These are phyloP conservation scores for Phoma sp. DNA, from an alignment of 2,329 filamentous ascomycete species.

Conservation along the genomic window DNA sequence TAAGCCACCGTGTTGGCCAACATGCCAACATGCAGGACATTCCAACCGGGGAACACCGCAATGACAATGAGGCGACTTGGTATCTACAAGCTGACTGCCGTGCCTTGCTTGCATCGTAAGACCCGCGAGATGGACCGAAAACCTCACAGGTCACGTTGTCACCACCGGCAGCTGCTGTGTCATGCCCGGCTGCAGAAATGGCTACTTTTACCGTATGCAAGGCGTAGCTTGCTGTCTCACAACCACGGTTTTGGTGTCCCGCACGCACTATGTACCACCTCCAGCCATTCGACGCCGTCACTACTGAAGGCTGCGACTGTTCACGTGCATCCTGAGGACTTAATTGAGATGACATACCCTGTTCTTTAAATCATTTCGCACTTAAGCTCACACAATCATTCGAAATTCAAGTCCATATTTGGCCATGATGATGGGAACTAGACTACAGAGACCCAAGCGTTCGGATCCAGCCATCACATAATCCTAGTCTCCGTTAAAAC, in stretches of 20 bases:
- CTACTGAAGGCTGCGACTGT: background rate
- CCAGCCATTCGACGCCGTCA: constrained; percentile 5
- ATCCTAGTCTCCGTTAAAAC: too few relatives aligned
- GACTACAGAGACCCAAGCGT: too few relatives aligned
- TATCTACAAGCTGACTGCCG: constrained; percentile 3
- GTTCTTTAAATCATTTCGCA: too few relatives aligned
- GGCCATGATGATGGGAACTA: too few relatives aligned
- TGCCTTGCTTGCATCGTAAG: constrained; percentile 12
- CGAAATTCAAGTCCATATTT: too few relatives aligned
- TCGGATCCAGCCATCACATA: too few relatives aligned
- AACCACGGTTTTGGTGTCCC: constrained; percentile 5
- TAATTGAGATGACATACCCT: background rate
- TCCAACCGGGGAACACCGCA: constrained; percentile 7
- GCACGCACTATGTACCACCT: constrained; percentile 10
- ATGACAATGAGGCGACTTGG: constrained; percentile 1
- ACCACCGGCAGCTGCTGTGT: constrained; percentile 10
- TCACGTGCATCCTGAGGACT: background rate
- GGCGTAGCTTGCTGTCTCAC: constrained; percentile 3
- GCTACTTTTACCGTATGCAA: constrained; percentile 12
- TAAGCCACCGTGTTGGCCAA: constrained; percentile 2
- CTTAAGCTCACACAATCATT: too few relatives aligned
- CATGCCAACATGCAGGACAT: constrained; percentile 4
- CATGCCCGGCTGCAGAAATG: constrained; percentile 8
- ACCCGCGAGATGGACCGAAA: constrained; percentile 9
- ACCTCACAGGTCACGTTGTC: constrained; percentile 12